Percentiles rank a stretch among this genome's conserved stretches.
These are phyloP conservation scores for Cokeromyces recurvatus DNA, from an alignment of 371 early-diverging fungal genomes.

Conservation along the genomic window DNA sequence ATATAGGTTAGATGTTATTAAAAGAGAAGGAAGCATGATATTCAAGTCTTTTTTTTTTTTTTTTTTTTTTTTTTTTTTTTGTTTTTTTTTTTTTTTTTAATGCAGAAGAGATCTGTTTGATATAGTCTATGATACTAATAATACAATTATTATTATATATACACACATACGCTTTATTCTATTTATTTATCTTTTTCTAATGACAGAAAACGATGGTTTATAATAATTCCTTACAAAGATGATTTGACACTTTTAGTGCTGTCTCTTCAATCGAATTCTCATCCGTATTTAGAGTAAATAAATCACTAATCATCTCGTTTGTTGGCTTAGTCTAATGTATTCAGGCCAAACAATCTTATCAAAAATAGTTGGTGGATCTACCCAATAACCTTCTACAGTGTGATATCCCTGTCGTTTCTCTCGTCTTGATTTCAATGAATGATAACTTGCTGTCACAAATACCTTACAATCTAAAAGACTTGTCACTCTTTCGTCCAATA, in stretches of 20 bases:
- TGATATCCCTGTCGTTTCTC: conserved; percentile 66
- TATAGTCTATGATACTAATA: too few relatives aligned
- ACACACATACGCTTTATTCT: too few relatives aligned
- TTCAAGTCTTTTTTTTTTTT: too few relatives aligned
- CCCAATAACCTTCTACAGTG: conserved; percentile 68
- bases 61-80: too few relatives aligned
- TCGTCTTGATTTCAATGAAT: conserved; percentile 61
- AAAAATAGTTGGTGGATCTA: conserved; percentile 85
- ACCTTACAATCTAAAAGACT: conserved; percentile 57
- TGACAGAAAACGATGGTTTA: too few relatives aligned
- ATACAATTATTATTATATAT: too few relatives aligned
- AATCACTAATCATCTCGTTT: conserved; percentile 13
- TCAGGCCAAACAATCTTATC: conserved; percentile 82
- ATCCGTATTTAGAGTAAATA: conserved; percentile 25
- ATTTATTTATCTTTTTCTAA: too few relatives aligned
- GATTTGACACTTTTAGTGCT: conserved; percentile 13
- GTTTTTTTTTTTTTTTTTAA: too few relatives aligned
- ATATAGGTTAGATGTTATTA: too few relatives aligned
- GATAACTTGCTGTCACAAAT: conserved; percentile 57
- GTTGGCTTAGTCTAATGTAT: conserved; percentile 44
- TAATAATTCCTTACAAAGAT: too few relatives aligned
- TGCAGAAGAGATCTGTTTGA: too few relatives aligned
- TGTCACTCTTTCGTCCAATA: conserved; percentile 34
- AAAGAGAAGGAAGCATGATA: too few relatives aligned
- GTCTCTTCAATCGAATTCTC: conserved; percentile 20